Evolutionary conservation across 2,329 filamentous ascomycete species (phyloP).

Genomic region (Cladophialophora psammophila): DNA sequence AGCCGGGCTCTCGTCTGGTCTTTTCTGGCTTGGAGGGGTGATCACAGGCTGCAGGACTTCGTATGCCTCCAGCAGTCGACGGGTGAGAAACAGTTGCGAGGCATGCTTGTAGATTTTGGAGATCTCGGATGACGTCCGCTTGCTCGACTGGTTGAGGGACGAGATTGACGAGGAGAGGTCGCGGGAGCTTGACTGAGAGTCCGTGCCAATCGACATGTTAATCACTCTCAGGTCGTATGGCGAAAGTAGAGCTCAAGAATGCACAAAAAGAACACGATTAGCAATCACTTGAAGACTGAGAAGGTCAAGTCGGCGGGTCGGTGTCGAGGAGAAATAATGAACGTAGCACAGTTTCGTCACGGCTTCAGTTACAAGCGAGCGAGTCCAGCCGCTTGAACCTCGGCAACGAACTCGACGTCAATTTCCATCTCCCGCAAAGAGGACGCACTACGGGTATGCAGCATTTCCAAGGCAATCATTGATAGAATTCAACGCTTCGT

Average conservation of each 20-base stretch:
- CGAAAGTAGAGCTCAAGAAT: background rate
- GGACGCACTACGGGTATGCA: no score
- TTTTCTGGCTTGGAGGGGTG: slow-evolving; percentile 57
- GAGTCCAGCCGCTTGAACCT: slow-evolving; percentile 26
- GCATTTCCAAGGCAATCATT: background rate
- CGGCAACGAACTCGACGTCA: slow-evolving; percentile 4
- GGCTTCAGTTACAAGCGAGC: background rate
- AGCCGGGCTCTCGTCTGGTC: slow-evolving; percentile 52
- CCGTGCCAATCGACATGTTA: slow-evolving; percentile 41
- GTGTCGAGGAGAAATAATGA: background rate
- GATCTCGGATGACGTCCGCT: slow-evolving; percentile 65
- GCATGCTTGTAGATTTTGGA: slow-evolving; percentile 94
- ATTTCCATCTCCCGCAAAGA: no score
- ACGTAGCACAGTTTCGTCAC: slow-evolving; percentile 17
- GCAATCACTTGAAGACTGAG: background rate
- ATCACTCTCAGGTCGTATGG: background rate
- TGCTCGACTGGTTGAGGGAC: slow-evolving; percentile 67
- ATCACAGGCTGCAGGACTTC: slow-evolving; percentile 86
- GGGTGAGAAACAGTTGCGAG: slow-evolving; percentile 91
- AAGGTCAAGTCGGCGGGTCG: background rate
- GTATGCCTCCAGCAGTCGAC: slow-evolving; percentile 87
- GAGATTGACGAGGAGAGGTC: slow-evolving; percentile 72
- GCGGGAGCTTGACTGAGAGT: slow-evolving; percentile 57
- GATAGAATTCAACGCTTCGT: slow-evolving; percentile 7
- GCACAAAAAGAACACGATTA: background rate